Conservation (phyloP, 225 moss, liverwort and hornwort genomes). For the Asterella californica region DNA sequence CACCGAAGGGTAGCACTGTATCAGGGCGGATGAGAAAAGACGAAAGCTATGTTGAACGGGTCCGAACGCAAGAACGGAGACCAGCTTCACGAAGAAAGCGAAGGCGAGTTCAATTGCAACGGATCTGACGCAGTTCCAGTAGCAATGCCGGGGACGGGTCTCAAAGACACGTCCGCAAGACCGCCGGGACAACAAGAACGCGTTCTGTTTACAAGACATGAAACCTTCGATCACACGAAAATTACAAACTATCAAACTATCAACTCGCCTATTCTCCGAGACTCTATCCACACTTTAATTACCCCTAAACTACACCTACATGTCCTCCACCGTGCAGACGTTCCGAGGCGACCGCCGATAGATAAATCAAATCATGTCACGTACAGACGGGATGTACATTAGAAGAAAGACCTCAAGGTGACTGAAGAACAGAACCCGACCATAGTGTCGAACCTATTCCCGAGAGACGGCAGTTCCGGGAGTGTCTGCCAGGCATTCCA, state of each 20-base stretch:
- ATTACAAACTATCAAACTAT: background rate
- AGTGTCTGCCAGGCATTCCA: constrained; percentile 43
- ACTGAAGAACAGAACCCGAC: constrained; percentile 45
- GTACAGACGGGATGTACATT: background rate
- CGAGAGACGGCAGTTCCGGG: constrained; percentile 33
- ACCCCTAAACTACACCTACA: background rate
- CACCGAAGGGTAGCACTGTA: background rate
- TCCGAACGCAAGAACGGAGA: background rate
- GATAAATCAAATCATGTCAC: background rate
- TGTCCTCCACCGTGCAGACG: background rate
- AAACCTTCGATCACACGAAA: background rate
- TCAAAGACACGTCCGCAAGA: background rate
- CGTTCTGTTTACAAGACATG: background rate
- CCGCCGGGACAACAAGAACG: background rate
- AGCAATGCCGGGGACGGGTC: background rate
- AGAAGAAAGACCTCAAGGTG: constrained; percentile 31
- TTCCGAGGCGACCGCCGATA: constrained; percentile 1
- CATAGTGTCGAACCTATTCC: constrained; percentile 41
- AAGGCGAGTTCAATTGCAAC: background rate
- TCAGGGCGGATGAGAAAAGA: background rate
- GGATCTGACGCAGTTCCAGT: background rate
- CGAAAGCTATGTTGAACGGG: background rate
- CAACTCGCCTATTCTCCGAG: background rate
- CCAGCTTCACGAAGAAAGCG: background rate
- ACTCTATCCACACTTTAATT: background rate